A percentile compares a stretch with the other conserved stretches of the same genome.
Conservation (phyloP, 768 basidiomycete species). For the Clathrus columnatus region DNA sequence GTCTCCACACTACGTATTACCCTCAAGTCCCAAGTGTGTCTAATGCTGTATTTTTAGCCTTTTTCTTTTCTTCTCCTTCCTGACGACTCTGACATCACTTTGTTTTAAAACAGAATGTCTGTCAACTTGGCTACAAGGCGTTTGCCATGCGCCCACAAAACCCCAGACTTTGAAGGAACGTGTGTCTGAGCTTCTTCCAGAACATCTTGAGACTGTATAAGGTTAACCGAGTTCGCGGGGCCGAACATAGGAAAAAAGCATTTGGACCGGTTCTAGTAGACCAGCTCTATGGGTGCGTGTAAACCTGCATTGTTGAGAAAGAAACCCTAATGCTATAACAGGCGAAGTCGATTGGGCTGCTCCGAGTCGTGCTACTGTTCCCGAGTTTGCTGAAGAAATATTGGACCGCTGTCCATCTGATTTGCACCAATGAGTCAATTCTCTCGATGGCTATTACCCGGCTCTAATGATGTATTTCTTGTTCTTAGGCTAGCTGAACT, state of each 20-base stretch:
- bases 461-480: constrained; percentile 1
- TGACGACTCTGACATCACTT: no score
- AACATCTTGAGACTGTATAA: constrained; percentile 69
- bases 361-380: constrained; percentile 79
- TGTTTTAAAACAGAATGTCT: background rate
- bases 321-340: constrained; percentile 32
- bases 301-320: background rate
- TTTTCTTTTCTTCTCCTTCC: no score
- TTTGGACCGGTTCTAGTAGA: constrained; percentile 90
- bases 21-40: background rate
- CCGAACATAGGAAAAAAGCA: constrained; percentile 82
- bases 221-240: constrained; percentile 80
- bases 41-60: background rate
- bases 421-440: constrained; percentile 99
- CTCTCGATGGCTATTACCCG: constrained; percentile 85
- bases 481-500: constrained; percentile 66
- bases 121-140: background rate
- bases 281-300: constrained; percentile 74
- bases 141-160: constrained; percentile 60
- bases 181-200: constrained; percentile 87
- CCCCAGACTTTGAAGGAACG: constrained; percentile 83
- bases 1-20: background rate
- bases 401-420: constrained; percentile 90
- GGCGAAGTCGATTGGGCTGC: constrained; percentile 98
- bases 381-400: constrained; percentile 93